These are phyloP conservation scores for Agarophyton chilense DNA, from an alignment of 23 red algal genomes.

Conservation along the genomic window DNA sequence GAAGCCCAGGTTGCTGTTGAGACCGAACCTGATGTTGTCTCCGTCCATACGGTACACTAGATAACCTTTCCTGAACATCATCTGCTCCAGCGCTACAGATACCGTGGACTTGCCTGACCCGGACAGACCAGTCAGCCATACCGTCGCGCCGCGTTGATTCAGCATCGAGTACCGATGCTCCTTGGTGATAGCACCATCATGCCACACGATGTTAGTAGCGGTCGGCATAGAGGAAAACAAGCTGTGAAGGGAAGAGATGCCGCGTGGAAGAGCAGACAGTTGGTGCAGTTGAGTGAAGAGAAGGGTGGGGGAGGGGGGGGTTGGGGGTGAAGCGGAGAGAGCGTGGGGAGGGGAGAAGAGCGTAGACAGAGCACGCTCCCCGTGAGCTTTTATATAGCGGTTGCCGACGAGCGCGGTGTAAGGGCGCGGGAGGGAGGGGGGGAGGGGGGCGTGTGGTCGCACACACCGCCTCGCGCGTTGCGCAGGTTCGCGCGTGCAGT, in stretches of 20 bases:
- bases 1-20: conserved; percentile 97
- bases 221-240: conserved; percentile 6
- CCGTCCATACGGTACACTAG: conserved; percentile 95
- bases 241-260: neutral
- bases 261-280: neutral
- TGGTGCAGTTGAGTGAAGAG: neutral
- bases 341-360: too few relatives aligned
- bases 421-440: too few relatives aligned
- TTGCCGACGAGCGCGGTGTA: neutral
- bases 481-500: too few relatives aligned
- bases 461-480: too few relatives aligned
- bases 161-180: conserved; percentile 79
- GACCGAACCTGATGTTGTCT: conserved; percentile 92
- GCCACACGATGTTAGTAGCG: conserved; percentile 90
- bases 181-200: conserved; percentile 73
- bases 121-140: conserved; percentile 97
- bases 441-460: too few relatives aligned
- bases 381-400: conserved; percentile 14
- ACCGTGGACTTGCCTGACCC: conserved; percentile 98
- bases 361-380: neutral
- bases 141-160: conserved; percentile 84
- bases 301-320: neutral
- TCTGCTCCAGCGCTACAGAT: conserved; percentile 84
- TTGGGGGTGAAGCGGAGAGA: conserved; percentile 14
- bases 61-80: conserved; percentile 82